Evolutionary conservation across 306 rosid species (phyloP).

Genomic region (Ziziphus jujuba): DNA sequence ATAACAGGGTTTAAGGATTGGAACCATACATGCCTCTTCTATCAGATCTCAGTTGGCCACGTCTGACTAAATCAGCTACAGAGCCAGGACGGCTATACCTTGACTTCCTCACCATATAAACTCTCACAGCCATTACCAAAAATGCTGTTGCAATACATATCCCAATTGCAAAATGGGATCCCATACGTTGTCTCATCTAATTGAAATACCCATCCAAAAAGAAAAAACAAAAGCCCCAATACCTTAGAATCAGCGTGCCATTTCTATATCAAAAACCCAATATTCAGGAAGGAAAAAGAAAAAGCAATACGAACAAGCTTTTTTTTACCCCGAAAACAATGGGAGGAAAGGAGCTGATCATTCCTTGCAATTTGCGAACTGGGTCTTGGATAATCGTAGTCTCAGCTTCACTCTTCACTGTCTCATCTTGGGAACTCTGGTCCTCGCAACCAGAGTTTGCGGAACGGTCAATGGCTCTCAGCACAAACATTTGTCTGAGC

Average conservation of each 20-base stretch:
- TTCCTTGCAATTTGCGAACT: constrained; percentile 31
- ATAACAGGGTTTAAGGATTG: constrained; percentile 22
- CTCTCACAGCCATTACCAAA: constrained; percentile 43
- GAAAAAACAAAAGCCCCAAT: neutral
- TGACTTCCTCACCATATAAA: constrained; percentile 38
- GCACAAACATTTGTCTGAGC: constrained; percentile 5
- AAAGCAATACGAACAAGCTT: neutral
- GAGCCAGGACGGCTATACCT: constrained; percentile 68
- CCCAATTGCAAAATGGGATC: constrained; percentile 56
- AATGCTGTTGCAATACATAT: constrained; percentile 55
- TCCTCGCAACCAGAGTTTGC: constrained; percentile 15
- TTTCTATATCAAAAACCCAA: neutral
- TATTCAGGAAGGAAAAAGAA: neutral
- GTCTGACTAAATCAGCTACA: constrained; percentile 88
- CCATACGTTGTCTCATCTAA: constrained; percentile 43
- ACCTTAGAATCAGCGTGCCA: neutral
- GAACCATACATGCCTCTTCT: constrained; percentile 99
- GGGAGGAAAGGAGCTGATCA: constrained; percentile 35
- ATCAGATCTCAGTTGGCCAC: constrained; percentile 95
- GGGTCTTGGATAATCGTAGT: constrained; percentile 23
- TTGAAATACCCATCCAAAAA: neutral
- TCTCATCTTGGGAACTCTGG: constrained; percentile 17
- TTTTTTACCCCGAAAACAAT: constrained; percentile 35
- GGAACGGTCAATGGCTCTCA: constrained; percentile 35
- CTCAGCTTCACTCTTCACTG: constrained; percentile 15